Base-by-base conservation (phyloP, 2,329 filamentous ascomycete genomes). In the Mycogone perniciosa region DNA sequence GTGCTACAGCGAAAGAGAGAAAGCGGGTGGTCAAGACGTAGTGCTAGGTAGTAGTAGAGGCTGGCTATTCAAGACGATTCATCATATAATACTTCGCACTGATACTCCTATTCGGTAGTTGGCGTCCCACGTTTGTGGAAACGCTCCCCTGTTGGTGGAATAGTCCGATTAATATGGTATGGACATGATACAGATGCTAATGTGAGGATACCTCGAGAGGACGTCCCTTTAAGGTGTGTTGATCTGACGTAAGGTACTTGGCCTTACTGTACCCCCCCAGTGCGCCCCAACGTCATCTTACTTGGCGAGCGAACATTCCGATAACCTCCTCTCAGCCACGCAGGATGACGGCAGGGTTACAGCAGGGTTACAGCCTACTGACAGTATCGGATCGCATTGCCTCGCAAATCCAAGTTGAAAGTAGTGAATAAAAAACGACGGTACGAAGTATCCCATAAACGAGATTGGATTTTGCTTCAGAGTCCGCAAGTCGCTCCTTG, bases 161-260 rank as follows among this genome's bases (percentile, higher is more conserved):
- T 33, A 27, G 38, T n/a, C 35, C 20, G n/a, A 20, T 38, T 10
- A 10, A 11, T 5, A 38, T 38, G 35, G 13, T 5, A 38, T 38
- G 35, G 13, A 11, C 10, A 38, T 38, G 35, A 10, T 38, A 13
- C 5, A 11, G 35, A 10, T 38, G 35, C n/a, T 38, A 20, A 38
- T 38, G 35, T n/a, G n/a, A 38, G 20, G 20, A 20, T 20, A 20
- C 20, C 20, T 20, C 20, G 44, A 27, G 27, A 11, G 26, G 39
- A n/a, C 20, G 33, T 31, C 39, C 35, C 29, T 29, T 27, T 31
- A 6, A 34, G 29, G 39, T 41, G 6, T 37, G 39, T 31, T 13
- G 40, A 41, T 34, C 43, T 50, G 48, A 45, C 43, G 37, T 50
- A 50, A 50, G 35, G 31, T 35, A 31, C 34, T 37, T 11, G 48